Base-by-base conservation (phyloP, 2,329 filamentous ascomycete species). In the Ascochyta fabae region DNA sequence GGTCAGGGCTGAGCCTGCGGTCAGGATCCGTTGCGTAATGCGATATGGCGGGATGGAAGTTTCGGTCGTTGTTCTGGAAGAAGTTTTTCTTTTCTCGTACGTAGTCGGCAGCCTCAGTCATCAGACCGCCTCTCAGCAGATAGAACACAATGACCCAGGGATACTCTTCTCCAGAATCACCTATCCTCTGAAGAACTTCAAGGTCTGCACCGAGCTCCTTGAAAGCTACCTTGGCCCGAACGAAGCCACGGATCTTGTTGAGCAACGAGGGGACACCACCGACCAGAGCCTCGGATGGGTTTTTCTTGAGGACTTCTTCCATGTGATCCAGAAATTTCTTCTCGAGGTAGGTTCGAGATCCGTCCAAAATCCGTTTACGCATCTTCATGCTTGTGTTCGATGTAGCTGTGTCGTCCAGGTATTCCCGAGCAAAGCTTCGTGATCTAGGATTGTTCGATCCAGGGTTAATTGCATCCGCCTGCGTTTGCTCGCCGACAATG, bases 81-180 rank as follows among this genome's bases (percentile, higher is more conserved):
- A 91, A 89, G 64, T 87, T 86, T 68, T 93, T 89, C 71, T 94
- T 90, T 60, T 86, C 84, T 66, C 88, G 88, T 54, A 98, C 91
- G 74, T 97, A 99, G 60, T 90, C 84, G 27, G 90, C 88, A 15
- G 94, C 94, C 75, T 98, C 94, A 15, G 84, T 83, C 48, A 95
- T 83, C 62, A 96, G 88, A 45, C 95, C 95, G 59, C 89, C 89
- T 41, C 95, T 87, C 23, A 99, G 80, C 36, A 98, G 84, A 76
- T 92, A 98, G 79, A 96, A 99, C 40, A 99, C 87, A 45, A 97
- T 84, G 39, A 93, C 92, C 95, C 95, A 99, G 61, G 93, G 89
- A 69, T 89, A 95, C 72, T 96, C 93, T 47, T 90, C 87, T 38
- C 87, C 75, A 13, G 71, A 59, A 23, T 71, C 71, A 27, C 77